phyloP scores from a whole-genome alignment of 2,329 filamentous ascomycete species.

The Albophoma yamanashiensis region DNA sequence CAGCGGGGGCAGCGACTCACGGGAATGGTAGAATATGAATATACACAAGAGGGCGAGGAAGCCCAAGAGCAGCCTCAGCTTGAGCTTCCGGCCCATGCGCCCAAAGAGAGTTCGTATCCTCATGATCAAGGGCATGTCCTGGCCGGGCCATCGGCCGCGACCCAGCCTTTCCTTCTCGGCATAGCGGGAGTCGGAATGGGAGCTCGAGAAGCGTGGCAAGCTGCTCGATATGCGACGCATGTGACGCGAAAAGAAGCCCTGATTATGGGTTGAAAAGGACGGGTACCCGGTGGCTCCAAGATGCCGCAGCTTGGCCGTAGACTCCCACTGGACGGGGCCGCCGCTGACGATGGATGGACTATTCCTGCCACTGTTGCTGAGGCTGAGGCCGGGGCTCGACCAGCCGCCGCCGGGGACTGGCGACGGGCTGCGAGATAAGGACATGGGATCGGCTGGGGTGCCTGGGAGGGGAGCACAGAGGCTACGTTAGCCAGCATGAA shows the following conservation, averaged over 20 bases:
- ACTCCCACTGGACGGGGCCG: conserved; percentile 65
- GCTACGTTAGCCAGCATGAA: conserved; percentile 5
- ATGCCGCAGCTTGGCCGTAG: conserved; percentile 67
- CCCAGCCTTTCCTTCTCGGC: conserved; percentile 70
- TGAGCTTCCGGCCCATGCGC: conserved; percentile 53
- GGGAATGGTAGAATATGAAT: conserved; percentile 58
- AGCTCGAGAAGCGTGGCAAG: conserved; percentile 61
- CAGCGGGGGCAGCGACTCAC: conserved; percentile 41
- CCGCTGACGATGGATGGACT: conserved; percentile 50
- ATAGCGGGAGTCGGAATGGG: conserved; percentile 38
- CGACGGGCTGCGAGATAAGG: conserved; percentile 77
- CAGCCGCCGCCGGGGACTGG: conserved; percentile 78
- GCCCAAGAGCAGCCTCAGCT: conserved; percentile 49
- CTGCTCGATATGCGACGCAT: conserved; percentile 72
- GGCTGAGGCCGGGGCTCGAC: conserved; percentile 71
- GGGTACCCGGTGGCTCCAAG: conserved; percentile 64
- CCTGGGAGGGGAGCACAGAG: conserved; percentile 21
- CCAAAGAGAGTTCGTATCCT: conserved; percentile 34
- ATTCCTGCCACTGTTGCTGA: conserved; percentile 59
- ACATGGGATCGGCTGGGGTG: conserved; percentile 57
- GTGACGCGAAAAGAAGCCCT: conserved; percentile 80
- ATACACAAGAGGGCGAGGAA: conserved; percentile 50
- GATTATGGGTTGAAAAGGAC: conserved; percentile 69
- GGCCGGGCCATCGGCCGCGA: conserved; percentile 38
- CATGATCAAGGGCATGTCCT: conserved; percentile 33